A percentile compares a stretch with the other conserved stretches of the same genome.
These are phyloP conservation scores for Dinochytrium kinnereticum DNA, from an alignment of 371 early-diverging fungal genomes.

Conservation along the genomic window DNA sequence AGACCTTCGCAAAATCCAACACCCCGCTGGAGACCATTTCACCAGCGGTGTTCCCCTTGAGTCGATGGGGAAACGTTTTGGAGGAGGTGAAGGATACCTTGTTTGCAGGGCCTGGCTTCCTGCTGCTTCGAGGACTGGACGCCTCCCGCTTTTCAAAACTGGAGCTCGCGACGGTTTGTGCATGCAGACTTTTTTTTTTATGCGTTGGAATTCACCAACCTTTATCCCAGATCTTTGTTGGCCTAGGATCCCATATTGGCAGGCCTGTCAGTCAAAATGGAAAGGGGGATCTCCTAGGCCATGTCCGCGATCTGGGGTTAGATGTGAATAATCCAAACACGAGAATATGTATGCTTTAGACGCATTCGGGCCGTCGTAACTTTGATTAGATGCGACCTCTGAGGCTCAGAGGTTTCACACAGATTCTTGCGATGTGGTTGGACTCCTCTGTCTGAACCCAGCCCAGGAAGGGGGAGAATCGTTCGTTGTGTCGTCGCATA, in stretches of 20 bases:
- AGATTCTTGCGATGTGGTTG: slow-evolving; percentile 16
- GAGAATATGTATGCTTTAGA: background rate
- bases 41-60: background rate
- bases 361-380: background rate
- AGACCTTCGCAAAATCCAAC: background rate
- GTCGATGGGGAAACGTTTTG: background rate
- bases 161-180: slow-evolving; percentile 3
- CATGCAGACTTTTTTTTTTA: background rate
- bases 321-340: slow-evolving; percentile 17
- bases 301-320: slow-evolving; percentile 1
- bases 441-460: background rate
- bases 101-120: background rate
- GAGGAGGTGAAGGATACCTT: background rate
- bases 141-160: background rate
- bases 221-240: slow-evolving; percentile 8
- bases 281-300: slow-evolving; percentile 9
- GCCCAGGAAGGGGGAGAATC: slow-evolving; percentile 9
- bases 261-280: slow-evolving; percentile 10
- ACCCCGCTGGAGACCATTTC: background rate
- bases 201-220: background rate
- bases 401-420: slow-evolving; percentile 18
- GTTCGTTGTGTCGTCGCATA: slow-evolving; percentile 12
- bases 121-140: slow-evolving; percentile 7
- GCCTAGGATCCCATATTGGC: slow-evolving; percentile 14
- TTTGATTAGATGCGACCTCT: slow-evolving; percentile 9